Evolutionary conservation across 2,329 filamentous ascomycete species (phyloP).

Genomic region (Chaetomium olivaceum): DNA sequence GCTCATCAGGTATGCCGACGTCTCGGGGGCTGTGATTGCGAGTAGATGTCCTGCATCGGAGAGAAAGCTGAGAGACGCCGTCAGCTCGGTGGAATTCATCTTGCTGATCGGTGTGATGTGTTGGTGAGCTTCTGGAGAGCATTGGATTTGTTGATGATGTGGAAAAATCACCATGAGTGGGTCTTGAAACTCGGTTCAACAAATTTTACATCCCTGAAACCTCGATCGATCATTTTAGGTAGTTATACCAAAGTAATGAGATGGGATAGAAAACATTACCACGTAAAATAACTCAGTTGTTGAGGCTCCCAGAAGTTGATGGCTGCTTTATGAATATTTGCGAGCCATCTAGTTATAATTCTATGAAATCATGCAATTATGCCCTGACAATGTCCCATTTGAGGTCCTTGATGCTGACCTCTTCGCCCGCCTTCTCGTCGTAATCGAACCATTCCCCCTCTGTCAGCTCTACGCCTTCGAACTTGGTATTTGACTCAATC

Average conservation of each 20-base stretch:
- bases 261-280: neutral
- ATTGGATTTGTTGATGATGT: neutral
- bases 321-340: neutral
- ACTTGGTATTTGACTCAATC: conserved; percentile 76
- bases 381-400: conserved; percentile 81
- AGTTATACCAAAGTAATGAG: no score
- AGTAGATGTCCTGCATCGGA: conserved; percentile 62
- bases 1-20: conserved; percentile 61
- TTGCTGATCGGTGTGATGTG: conserved; percentile 4
- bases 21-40: conserved; percentile 52
- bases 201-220: neutral
- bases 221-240: neutral
- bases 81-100: conserved; percentile 25
- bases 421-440: conserved; percentile 87
- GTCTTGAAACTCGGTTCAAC: neutral
- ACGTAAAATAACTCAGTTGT: neutral
- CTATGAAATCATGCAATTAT: conserved; percentile 41
- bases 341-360: neutral
- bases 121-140: neutral
- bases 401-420: conserved; percentile 88
- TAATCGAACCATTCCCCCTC: conserved; percentile 99
- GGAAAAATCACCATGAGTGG: neutral
- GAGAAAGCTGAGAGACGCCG: conserved; percentile 46
- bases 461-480: conserved; percentile 74
- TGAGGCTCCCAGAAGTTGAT: neutral